These are phyloP conservation scores for Epichloe baconii DNA, from an alignment of 2,329 filamentous ascomycete genomes.

Conservation along the genomic window DNA sequence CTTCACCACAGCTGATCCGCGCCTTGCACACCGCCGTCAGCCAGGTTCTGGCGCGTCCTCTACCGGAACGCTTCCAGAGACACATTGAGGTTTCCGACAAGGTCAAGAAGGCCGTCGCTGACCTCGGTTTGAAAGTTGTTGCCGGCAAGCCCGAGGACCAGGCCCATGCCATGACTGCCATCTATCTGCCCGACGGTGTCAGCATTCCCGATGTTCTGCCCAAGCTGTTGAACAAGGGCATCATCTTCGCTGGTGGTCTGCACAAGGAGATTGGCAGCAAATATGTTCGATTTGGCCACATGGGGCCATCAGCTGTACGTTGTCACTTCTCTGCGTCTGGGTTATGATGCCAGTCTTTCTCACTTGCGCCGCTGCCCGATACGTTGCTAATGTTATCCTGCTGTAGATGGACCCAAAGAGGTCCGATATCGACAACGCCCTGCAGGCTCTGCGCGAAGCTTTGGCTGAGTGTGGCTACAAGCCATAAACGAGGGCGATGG, in stretches of 20 bases:
- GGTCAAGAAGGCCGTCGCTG: constrained; percentile 71
- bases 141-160: constrained; percentile 79
- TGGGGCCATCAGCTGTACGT: constrained; percentile 81
- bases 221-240: constrained; percentile 70
- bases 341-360: neutral
- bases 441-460: constrained; percentile 62
- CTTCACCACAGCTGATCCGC: constrained; percentile 84
- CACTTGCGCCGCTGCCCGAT: neutral
- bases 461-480: constrained; percentile 60
- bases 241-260: constrained; percentile 88
- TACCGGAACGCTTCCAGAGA: constrained; percentile 69
- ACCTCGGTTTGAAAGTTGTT: constrained; percentile 77
- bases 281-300: constrained; percentile 94
- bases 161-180: constrained; percentile 95
- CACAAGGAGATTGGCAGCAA: constrained; percentile 91
- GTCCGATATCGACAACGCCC: constrained; percentile 71
- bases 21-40: constrained; percentile 80
- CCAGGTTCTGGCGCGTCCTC: constrained; percentile 70
- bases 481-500: constrained; percentile 18
- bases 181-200: constrained; percentile 80
- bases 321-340: neutral
- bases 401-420: constrained; percentile 58
- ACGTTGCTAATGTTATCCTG: neutral
- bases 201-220: constrained; percentile 74
- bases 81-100: constrained; percentile 71